Conservation (phyloP, 2,329 filamentous ascomycete species). For the Pseudocercospora crystallina region DNA sequence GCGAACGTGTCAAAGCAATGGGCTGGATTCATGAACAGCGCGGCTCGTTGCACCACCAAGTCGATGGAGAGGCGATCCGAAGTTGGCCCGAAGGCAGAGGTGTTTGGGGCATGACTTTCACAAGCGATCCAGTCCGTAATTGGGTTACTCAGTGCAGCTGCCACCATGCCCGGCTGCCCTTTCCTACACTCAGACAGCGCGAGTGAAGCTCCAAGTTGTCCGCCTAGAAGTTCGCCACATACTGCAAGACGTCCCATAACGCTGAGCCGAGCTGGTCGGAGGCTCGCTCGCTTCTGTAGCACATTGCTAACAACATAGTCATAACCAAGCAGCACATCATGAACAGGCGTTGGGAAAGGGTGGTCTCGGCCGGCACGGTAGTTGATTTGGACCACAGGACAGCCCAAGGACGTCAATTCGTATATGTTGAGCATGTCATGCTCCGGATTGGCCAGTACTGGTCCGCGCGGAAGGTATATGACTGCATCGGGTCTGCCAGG, state of each 20-base stretch:
- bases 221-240: constrained; percentile 51
- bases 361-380: constrained; percentile 42
- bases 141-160: constrained; percentile 49
- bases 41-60: constrained; percentile 26
- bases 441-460: constrained; percentile 32
- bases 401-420: constrained; percentile 39
- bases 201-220: constrained; percentile 49
- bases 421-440: constrained; percentile 33
- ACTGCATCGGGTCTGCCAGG: constrained; percentile 9
- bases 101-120: constrained; percentile 25
- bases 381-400: constrained; percentile 46
- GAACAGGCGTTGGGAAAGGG: constrained; percentile 47
- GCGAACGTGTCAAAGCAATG: constrained; percentile 52
- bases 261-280: constrained; percentile 26
- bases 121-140: constrained; percentile 48
- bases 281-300: constrained; percentile 29
- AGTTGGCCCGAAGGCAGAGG: neutral
- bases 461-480: constrained; percentile 47
- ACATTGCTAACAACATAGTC: constrained; percentile 48
- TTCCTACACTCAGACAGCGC: constrained; percentile 50
- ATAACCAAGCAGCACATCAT: constrained; percentile 48
- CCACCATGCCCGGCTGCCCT: constrained; percentile 43
- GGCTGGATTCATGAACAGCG: constrained; percentile 43
- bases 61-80: constrained; percentile 11
- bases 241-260: constrained; percentile 36